Percentiles rank a stretch among this genome's conserved stretches.
Evolutionary conservation across 1,139 yeast genomes (phyloP).

Genomic region (Suhomyces bokatorum): DNA sequence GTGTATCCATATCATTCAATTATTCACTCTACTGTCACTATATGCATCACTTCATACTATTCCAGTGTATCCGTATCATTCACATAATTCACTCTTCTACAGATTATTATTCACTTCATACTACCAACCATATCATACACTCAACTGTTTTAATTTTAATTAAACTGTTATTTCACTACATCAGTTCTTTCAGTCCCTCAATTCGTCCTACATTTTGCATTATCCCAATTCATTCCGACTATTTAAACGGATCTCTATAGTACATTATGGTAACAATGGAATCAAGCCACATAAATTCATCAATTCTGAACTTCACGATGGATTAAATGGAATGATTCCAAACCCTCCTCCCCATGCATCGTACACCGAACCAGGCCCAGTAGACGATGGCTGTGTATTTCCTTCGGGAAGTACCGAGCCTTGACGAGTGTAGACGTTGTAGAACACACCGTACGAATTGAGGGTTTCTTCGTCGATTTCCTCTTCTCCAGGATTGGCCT

Average conservation of each 20-base stretch:
- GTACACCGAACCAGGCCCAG: conserved; percentile 15
- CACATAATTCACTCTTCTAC: too few species aligned
- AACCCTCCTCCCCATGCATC: conserved; percentile 28
- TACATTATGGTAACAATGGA: neutral
- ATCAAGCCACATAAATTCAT: too few species aligned
- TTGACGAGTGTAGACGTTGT: conserved; percentile 38
- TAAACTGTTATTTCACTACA: too few species aligned
- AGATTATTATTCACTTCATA: too few species aligned
- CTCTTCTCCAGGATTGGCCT: conserved; percentile 21
- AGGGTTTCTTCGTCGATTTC: conserved; percentile 36
- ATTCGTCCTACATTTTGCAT: neutral
- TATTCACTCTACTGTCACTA: too few species aligned
- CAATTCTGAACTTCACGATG: too few species aligned
- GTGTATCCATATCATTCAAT: too few species aligned
- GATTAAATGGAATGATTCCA: conserved; percentile 40
- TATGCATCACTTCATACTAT: too few species aligned
- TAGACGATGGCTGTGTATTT: conserved; percentile 15
- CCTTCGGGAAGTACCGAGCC: conserved; percentile 33
- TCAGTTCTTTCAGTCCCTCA: too few species aligned
- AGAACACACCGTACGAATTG: conserved; percentile 38
- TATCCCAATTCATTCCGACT: neutral
- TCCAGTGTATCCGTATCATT: too few species aligned
- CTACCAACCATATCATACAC: too few species aligned
- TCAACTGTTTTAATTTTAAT: too few species aligned
- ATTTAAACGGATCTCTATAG: neutral